Conservation (phyloP, 805 yeast genomes). For the Candida namnaoensis region DNA sequence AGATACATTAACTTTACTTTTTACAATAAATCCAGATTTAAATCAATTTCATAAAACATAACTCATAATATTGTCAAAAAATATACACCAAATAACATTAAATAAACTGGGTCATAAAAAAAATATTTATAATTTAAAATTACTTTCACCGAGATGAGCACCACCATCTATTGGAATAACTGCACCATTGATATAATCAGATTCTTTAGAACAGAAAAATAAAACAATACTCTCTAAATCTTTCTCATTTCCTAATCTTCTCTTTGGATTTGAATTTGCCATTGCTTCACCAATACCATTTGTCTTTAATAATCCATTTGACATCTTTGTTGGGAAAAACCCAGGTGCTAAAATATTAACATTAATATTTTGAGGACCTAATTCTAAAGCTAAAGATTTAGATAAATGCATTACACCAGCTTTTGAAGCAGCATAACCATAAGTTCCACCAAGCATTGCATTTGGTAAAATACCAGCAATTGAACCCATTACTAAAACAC, state of each 20-base stretch:
- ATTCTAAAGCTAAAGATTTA: slow-evolving; percentile 50
- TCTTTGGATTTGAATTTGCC: slow-evolving; percentile 45
- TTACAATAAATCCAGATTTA: too few species aligned
- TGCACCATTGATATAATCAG: slow-evolving; percentile 57
- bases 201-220: slow-evolving; percentile 47
- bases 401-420: slow-evolving; percentile 69
- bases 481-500: slow-evolving; percentile 61
- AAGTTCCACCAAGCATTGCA: slow-evolving; percentile 31
- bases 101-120: not conserved
- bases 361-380: slow-evolving; percentile 59
- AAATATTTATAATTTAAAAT: not conserved
- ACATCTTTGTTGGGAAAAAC: slow-evolving; percentile 69
- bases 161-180: slow-evolving; percentile 73
- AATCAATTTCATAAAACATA: too few species aligned
- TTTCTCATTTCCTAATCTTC: slow-evolving; percentile 51
- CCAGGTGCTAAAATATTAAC: slow-evolving; percentile 74
- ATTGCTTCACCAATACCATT: slow-evolving; percentile 37
- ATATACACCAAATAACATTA: too few species aligned
- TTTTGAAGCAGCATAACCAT: slow-evolving; percentile 67
- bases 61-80: too few species aligned
- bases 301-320: slow-evolving; percentile 49
- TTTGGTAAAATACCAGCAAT: slow-evolving; percentile 41
- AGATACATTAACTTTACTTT: too few species aligned
- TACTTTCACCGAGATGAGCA: slow-evolving; percentile 25
- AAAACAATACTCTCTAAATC: slow-evolving; percentile 50